Evolutionary conservation across 495 filamentous ascomycete genomes (phyloP).

Genomic region (Penicillium atrosanguineum): DNA sequence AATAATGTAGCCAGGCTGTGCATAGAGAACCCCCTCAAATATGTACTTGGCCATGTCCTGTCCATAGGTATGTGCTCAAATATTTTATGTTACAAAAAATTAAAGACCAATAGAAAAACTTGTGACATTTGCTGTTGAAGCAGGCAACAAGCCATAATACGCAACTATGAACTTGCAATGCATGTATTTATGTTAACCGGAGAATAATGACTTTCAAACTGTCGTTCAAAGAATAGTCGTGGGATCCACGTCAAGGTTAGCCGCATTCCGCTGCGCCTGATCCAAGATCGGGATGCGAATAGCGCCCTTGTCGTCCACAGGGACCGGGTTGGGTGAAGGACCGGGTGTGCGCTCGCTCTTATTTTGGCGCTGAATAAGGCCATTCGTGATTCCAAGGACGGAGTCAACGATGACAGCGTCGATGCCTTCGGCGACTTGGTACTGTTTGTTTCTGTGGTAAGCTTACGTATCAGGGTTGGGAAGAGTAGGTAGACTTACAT

Average conservation of each 20-base stretch:
- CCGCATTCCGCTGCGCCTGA: constrained; percentile 22
- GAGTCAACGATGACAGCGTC: constrained; percentile 96
- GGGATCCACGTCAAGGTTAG: constrained; percentile 3
- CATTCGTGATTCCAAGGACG: constrained; percentile 78
- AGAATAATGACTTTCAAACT: not conserved
- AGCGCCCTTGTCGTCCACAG: constrained; percentile 23
- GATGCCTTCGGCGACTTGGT: constrained; percentile 92
- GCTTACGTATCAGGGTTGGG: not conserved
- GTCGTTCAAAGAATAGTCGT: not conserved
- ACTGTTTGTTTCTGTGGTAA: constrained; percentile 38
- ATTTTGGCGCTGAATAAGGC: constrained; percentile 51
- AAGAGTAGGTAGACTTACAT: constrained; percentile 55
- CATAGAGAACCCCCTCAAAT: too few relatives aligned
- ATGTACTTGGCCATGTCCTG: not conserved
- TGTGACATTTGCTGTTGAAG: constrained; percentile 25
- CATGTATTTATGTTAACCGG: constrained; percentile 8
- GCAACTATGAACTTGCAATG: constrained; percentile 22
- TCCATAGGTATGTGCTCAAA: not conserved
- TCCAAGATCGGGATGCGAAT: constrained; percentile 32
- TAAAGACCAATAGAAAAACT: not conserved
- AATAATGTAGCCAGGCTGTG: too few relatives aligned
- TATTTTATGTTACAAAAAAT: not conserved
- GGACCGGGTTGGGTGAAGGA: constrained; percentile 25
- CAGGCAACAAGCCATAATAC: constrained; percentile 10
- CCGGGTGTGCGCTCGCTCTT: constrained; percentile 28